These are phyloP conservation scores for Podila epicladia DNA, from an alignment of 192 early-diverging fungal species.

Conservation along the genomic window DNA sequence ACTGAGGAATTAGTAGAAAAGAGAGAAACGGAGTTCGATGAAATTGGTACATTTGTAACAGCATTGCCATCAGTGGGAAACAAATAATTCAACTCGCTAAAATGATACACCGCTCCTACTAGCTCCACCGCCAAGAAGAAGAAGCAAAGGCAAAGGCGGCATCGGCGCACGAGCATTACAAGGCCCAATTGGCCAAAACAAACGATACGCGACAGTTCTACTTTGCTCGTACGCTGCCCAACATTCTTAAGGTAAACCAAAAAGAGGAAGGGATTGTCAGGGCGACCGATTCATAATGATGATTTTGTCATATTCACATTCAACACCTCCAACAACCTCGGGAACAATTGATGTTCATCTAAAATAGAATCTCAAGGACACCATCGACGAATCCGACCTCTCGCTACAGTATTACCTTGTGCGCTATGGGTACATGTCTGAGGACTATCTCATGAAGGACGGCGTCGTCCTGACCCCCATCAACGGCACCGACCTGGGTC, in stretches of 20 bases:
- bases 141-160: constrained; percentile 88
- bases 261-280: background rate
- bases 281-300: background rate
- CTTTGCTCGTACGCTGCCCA: constrained; percentile 82
- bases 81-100: background rate
- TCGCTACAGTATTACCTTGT: constrained; percentile 82
- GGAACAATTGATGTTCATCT: background rate
- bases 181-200: constrained; percentile 77
- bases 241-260: constrained; percentile 75
- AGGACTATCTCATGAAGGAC: constrained; percentile 72
- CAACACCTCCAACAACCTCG: no score
- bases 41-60: no score
- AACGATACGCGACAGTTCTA: constrained; percentile 82
- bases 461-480: constrained; percentile 47
- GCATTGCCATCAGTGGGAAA: constrained; percentile 7
- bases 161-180: constrained; percentile 84
- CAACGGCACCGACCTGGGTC: constrained; percentile 29
- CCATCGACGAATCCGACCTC: constrained; percentile 86
- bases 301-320: no score
- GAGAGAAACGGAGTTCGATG: no score
- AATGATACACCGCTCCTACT: background rate
- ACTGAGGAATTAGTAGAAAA: background rate
- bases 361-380: constrained; percentile 75
- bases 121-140: constrained; percentile 84
- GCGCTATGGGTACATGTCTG: constrained; percentile 84